These are phyloP conservation scores for Shiraia bambusicola DNA, from an alignment of 2,329 filamentous ascomycete genomes.

Conservation along the genomic window DNA sequence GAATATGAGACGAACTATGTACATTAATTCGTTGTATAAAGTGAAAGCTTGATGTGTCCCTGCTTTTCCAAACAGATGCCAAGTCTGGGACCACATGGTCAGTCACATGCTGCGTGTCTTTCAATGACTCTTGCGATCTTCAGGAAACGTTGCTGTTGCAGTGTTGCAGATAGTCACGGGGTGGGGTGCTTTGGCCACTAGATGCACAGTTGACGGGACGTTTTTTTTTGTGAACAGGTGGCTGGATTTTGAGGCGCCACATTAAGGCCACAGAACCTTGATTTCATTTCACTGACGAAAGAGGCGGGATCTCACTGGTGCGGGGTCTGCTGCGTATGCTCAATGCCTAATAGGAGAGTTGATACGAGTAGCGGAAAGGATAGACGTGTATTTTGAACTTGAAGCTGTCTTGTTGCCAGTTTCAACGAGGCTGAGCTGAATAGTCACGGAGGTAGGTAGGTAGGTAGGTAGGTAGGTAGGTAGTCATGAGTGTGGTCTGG, in stretches of 20 bases:
- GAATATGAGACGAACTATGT: too few species aligned
- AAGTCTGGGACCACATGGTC: neutral
- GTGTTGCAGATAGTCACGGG: too few species aligned
- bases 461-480: too few species aligned
- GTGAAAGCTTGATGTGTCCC: too few species aligned
- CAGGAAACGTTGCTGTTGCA: conserved; percentile 14
- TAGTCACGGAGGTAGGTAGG: too few species aligned
- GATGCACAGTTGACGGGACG: conserved; percentile 1
- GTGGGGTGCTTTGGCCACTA: neutral
- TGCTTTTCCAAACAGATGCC: too few species aligned
- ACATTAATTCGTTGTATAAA: neutral
- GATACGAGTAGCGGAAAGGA: neutral
- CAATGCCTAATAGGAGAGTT: conserved; percentile 8
- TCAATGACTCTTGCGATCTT: neutral
- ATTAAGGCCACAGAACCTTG: neutral
- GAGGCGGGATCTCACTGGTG: conserved; percentile 10
- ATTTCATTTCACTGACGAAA: neutral
- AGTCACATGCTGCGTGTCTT: conserved; percentile 2
- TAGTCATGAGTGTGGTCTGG: too few species aligned
- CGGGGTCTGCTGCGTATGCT: conserved; percentile 5
- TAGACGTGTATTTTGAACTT: neutral
- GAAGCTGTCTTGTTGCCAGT: neutral
- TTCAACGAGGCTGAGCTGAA: conserved; percentile 5
- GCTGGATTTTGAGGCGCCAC: too few species aligned
- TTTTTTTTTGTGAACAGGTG: neutral